Evolutionary conservation across 495 filamentous ascomycete species (phyloP).

Genomic region (Corynascus novoguineensis): DNA sequence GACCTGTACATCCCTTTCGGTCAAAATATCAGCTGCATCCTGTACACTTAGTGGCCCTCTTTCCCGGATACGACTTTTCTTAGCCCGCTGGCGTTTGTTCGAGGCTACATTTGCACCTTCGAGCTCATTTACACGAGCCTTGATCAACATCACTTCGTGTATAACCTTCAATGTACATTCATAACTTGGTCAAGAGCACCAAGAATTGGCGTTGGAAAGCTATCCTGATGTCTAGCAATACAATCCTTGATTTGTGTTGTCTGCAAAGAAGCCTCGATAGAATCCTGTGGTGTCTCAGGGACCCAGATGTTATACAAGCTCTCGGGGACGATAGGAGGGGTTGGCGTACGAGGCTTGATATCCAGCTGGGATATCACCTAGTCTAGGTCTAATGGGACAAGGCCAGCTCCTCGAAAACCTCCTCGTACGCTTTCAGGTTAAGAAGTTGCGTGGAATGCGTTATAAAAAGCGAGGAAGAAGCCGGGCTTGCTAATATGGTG

Average conservation of each 20-base stretch:
- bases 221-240: conserved; percentile 7
- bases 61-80: too few species aligned
- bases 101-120: too few species aligned
- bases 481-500: conserved; percentile 12
- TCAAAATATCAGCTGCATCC: too few species aligned
- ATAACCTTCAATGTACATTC: conserved; percentile 4
- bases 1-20: too few species aligned
- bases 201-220: conserved; percentile 6
- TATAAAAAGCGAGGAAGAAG: conserved; percentile 15
- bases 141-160: conserved; percentile 6
- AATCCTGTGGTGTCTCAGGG: conserved; percentile 1
- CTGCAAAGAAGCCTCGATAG: conserved; percentile 1
- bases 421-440: conserved; percentile 4
- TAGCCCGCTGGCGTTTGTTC: too few species aligned
- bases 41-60: too few species aligned
- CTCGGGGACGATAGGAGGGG: conserved; percentile 2
- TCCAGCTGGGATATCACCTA: conserved; percentile 16
- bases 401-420: conserved; percentile 14
- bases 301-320: conserved; percentile 1
- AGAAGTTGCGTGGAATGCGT: neutral
- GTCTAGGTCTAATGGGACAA: conserved; percentile 14
- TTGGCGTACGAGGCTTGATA: neutral
- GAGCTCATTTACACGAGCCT: too few species aligned
- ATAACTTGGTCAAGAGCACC: neutral
- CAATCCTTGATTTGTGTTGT: neutral